Percentiles rank a stretch among this genome's conserved stretches.
Conservation (phyloP, 2,329 filamentous ascomycete species). For the Monilinia vaccinii-corymbosi region DNA sequence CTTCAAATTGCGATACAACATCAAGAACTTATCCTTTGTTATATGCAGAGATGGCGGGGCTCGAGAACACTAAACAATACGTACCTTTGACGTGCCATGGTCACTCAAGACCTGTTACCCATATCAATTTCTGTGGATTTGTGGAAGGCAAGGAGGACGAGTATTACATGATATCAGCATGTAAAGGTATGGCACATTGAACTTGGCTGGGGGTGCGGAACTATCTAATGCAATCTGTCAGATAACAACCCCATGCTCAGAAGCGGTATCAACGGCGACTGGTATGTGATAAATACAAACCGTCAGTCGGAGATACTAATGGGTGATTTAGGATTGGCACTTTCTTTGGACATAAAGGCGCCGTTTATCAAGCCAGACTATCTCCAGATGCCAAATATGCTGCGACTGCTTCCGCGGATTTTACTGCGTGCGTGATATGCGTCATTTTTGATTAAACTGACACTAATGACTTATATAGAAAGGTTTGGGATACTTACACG, state of each 20-base stretch:
- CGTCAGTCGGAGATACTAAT: conserved; percentile 14
- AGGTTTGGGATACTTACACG: conserved; percentile 94
- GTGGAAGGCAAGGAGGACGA: conserved; percentile 45
- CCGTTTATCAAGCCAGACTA: conserved; percentile 90
- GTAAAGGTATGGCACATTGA: conserved; percentile 43
- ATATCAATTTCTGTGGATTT: conserved; percentile 61
- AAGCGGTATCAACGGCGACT: conserved; percentile 90
- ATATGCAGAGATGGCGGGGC: conserved; percentile 20
- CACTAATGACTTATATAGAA: conserved; percentile 45
- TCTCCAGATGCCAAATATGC: conserved; percentile 82
- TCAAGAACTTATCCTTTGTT: neutral
- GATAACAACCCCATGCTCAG: conserved; percentile 98
- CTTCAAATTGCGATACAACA: neutral
- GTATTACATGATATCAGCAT: conserved; percentile 67
- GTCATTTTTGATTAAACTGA: neutral
- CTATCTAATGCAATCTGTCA: conserved; percentile 31
- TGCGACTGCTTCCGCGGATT: conserved; percentile 91
- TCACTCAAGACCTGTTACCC: conserved; percentile 65
- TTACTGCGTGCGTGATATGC: conserved; percentile 62
- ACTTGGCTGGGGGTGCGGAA: neutral
- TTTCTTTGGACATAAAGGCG: conserved; percentile 96
- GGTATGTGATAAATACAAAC: conserved; percentile 41
- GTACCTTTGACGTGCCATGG: conserved; percentile 70
- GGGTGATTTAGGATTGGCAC: conserved; percentile 65
- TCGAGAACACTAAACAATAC: conserved; percentile 26